Percentiles rank a stretch among this genome's conserved stretches.
Conservation (phyloP, 108 stramenopile genomes). For the Fragilaria radians region DNA sequence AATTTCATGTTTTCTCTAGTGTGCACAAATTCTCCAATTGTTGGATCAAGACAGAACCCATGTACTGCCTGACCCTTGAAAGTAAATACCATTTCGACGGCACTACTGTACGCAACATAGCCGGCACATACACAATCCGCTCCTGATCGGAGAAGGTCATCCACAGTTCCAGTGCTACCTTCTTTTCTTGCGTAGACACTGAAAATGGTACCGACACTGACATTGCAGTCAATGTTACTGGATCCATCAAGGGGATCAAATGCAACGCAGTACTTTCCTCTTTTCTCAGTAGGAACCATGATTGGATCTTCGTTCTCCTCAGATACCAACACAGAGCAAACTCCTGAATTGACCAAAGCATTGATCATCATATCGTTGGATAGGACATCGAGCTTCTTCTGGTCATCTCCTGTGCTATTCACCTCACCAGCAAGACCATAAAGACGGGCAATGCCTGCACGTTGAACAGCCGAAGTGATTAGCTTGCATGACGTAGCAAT, state of each 20-base stretch:
- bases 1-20: slow-evolving; percentile 86
- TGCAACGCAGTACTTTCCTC: slow-evolving; percentile 95
- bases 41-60: slow-evolving; percentile 97
- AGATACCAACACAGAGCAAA: slow-evolving; percentile 93
- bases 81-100: slow-evolving; percentile 90
- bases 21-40: slow-evolving; percentile 98
- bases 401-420: slow-evolving; percentile 97
- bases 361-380: slow-evolving; percentile 99
- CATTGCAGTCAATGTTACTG: slow-evolving; percentile 99
- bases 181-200: slow-evolving; percentile 87
- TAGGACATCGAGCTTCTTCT: slow-evolving; percentile 99
- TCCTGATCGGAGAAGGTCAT: slow-evolving; percentile 91
- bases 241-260: slow-evolving; percentile 99
- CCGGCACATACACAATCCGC: slow-evolving; percentile 90
- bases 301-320: slow-evolving; percentile 99
- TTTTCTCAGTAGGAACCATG: slow-evolving; percentile 77
- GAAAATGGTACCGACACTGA: slow-evolving; percentile 98
- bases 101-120: slow-evolving; percentile 90
- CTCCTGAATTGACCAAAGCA: slow-evolving; percentile 85
- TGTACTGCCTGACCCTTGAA: slow-evolving; percentile 86
- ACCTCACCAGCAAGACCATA: slow-evolving; percentile 96
- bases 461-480: slow-evolving; percentile 80
- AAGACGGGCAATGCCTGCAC: slow-evolving; percentile 83
- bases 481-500: slow-evolving; percentile 85
- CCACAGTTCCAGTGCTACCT: slow-evolving; percentile 64